Percentiles rank a stretch among this genome's conserved stretches.
phyloP scores from a whole-genome alignment of 495 filamentous ascomycete genomes.

The Lophium mytilinum region DNA sequence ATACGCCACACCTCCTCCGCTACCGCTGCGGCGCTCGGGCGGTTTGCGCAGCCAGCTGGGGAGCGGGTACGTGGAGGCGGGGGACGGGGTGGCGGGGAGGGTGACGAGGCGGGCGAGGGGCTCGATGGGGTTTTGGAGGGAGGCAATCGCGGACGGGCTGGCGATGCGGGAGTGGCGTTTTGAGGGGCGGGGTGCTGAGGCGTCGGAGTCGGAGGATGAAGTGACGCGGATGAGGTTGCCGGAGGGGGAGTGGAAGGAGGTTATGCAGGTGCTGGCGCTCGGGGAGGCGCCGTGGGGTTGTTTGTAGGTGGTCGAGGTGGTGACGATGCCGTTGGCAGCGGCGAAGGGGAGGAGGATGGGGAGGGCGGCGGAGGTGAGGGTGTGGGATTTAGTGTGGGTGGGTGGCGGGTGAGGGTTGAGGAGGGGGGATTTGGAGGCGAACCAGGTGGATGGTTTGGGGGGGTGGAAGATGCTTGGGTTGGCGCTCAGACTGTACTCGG shows the following conservation, averaged over 20 bases:
- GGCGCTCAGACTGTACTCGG: background rate
- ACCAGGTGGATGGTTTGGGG: too few relatives aligned
- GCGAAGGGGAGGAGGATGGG: constrained; percentile 20
- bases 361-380: constrained; percentile 21
- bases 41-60: background rate
- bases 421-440: too few relatives aligned
- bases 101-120: constrained; percentile 1
- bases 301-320: background rate
- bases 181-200: background rate
- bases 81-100: constrained; percentile 5
- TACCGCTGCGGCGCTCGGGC: background rate
- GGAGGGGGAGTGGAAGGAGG: constrained; percentile 19
- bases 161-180: background rate
- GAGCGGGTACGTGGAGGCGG: background rate
- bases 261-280: background rate
- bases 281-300: background rate
- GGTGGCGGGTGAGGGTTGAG: background rate
- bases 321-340: constrained; percentile 14
- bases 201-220: too few relatives aligned
- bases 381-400: background rate
- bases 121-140: background rate
- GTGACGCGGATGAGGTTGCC: constrained; percentile 15
- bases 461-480: too few relatives aligned
- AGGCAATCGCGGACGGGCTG: background rate
- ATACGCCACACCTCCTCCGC: background rate